Percentiles rank a stretch among this genome's conserved stretches.
phyloP scores from a whole-genome alignment of 2,329 filamentous ascomycete species.

The Kalmusia sp. region DNA sequence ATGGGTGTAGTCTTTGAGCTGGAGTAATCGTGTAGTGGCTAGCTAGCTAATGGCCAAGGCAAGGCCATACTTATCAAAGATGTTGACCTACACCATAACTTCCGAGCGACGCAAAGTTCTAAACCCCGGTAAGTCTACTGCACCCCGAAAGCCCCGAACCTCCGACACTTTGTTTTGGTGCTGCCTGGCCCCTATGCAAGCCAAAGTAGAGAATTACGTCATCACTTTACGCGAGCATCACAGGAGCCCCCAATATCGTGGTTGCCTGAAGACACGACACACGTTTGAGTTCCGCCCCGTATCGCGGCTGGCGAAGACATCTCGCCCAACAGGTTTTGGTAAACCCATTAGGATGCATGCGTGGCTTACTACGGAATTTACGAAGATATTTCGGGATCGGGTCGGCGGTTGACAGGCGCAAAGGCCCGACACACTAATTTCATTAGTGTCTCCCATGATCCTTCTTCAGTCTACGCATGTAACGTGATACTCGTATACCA shows the following conservation, averaged over 20 bases:
- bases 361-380: not conserved
- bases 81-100: not conserved
- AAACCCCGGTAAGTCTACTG: not conserved
- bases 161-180: not conserved
- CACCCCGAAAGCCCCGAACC: not conserved
- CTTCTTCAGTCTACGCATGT: too few species aligned
- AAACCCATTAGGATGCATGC: too few species aligned
- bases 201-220: not conserved
- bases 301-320: not conserved
- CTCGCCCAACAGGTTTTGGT: not conserved
- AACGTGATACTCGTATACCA: too few species aligned
- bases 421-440: not conserved
- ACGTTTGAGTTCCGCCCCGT: too few species aligned
- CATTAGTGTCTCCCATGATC: too few species aligned
- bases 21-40: not conserved
- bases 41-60: not conserved
- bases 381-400: constrained; percentile 1
- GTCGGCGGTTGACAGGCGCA: not conserved
- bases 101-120: too few species aligned
- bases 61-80: not conserved
- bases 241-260: not conserved
- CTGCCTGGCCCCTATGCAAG: not conserved
- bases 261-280: not conserved
- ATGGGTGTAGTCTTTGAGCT: not conserved
- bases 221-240: not conserved